phyloP scores from a whole-genome alignment of 257 asterid species.

The Marsdenia floribunda region DNA sequence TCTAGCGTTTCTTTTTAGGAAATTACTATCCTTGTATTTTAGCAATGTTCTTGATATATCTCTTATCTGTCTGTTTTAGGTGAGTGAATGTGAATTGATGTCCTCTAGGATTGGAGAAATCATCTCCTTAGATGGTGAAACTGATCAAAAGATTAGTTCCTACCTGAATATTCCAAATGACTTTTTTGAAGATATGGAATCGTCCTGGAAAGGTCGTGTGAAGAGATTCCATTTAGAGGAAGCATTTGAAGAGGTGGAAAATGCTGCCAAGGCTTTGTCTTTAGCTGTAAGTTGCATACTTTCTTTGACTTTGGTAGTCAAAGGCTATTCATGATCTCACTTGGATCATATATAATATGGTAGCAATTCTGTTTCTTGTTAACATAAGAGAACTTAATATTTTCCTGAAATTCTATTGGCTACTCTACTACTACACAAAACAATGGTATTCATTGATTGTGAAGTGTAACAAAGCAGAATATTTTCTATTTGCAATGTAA shows the following conservation, averaged over 20 bases:
- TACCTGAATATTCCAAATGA: slow-evolving; percentile 50
- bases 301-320: background rate
- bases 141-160: slow-evolving; percentile 59
- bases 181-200: slow-evolving; percentile 84
- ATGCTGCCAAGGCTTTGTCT: slow-evolving; percentile 69
- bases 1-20: background rate
- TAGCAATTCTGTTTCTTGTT: background rate
- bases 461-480: background rate
- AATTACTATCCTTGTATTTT: background rate
- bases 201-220: slow-evolving; percentile 97
- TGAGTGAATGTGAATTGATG: slow-evolving; percentile 57
- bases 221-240: slow-evolving; percentile 85
- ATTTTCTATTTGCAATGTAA: background rate
- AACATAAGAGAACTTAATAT: background rate
- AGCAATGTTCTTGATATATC: background rate
- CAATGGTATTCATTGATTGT: background rate
- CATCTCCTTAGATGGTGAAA: slow-evolving; percentile 75
- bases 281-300: slow-evolving; percentile 53
- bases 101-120: slow-evolving; percentile 76
- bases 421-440: too few relatives aligned
- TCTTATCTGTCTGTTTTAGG: slow-evolving; percentile 37
- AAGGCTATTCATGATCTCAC: background rate
- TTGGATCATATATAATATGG: background rate
- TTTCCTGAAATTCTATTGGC: background rate
- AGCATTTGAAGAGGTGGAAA: slow-evolving; percentile 71